Evolutionary conservation across 2,329 filamentous ascomycete genomes (phyloP), one percentile per base, ranked within the genome.

Genomic region (Verticillium tricorpus): DNA sequence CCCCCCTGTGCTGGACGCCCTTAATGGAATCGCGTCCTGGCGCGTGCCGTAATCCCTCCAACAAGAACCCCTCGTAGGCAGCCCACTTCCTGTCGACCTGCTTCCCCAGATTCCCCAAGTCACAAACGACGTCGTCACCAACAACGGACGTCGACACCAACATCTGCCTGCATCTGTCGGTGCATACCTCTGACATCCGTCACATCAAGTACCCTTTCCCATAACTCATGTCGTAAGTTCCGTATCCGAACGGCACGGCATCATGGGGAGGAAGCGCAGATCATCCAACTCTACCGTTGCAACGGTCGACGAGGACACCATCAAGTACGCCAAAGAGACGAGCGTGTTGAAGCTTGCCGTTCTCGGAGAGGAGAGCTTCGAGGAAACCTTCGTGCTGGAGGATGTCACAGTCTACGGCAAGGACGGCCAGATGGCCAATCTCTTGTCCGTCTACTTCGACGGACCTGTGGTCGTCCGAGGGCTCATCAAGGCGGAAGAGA

Each of bases 391-490:
- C n/a, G 60, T 66, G 52, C 54, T 66, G 12, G 63, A 66, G 58
- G 61, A 90, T 69, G 88, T 83, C 40, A 78, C 83, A 19, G 80
- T 91, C n/a, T 81, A 84, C 64, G 75, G 77, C 57, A 79, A 75
- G 56, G 79, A 87, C 66, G 82, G 84, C 34, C 73, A 74, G 32
- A 71, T 85, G 3, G 84, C 82, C 32, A 90, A 85, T 68, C 80
- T 89, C 5, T 79, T 92, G 4, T 73, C 85, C 56, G 85, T 88
- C 2, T 82, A 84, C 66, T 72, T 82, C 0, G 78, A 85, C 54
- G 84, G 86, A 0, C 88, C 89, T 0, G 82, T 89, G 61, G 80
- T 81, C 7, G 78, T 92, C 14, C 81, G 82, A 15, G 90, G 89
- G 11, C 19, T 54, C 1, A 59, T 59, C n/a, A 45, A 37, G 12